Evolutionary conservation across 441 rosid genomes (phyloP), one percentile per base, ranked within the genome.

Genomic region (Bruguiera hainesii): DNA sequence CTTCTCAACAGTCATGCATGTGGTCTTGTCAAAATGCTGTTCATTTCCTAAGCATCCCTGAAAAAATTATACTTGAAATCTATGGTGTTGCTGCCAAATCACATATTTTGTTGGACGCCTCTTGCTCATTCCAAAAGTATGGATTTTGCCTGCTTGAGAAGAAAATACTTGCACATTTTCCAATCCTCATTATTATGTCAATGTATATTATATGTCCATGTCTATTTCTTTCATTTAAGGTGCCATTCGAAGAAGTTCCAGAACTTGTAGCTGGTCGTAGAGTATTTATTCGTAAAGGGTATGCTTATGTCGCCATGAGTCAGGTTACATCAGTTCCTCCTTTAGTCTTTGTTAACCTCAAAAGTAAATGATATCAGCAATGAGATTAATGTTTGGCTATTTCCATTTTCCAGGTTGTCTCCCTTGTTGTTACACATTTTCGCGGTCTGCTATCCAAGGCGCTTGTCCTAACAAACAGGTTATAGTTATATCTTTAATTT

Each of bases 191-290:
- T 37, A 53, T 56, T 35, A 29, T 28, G 23, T 56, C 53, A 68
- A 35, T 70, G 28, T 60, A 53, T 33, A 53, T 65, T 64, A 26
- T 35, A 33, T 53, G 65, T 63, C 64, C 62, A 25, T 52, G 11
- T 64, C 48, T 50, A 21, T 56, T 60, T 60, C 42, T 75, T 55
- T 46, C 49, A 42, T 48, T 81, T 83, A 82, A 92, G 99, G 97
- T 90, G 28, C 97, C 97, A 28, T 95, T 92, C 76, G 98, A 95
- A 85, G 98, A 90, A 76, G 99, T 95, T 72, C 93, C 99, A 28
- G 97, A 90, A 74, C 97, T 92, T 76, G 97, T 92, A 52, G 89
- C 96, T 78, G 65, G 79, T 77, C 96, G 96, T 26, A 81, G 83
- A 69, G 97, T 90, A 30, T 88, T 79, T 73, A 66, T 90, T 67